Percentiles rank a stretch among this genome's conserved stretches.
These are phyloP conservation scores for Binderoboletus segoi DNA, from an alignment of 1,284 basidiomycete species.

Conservation along the genomic window DNA sequence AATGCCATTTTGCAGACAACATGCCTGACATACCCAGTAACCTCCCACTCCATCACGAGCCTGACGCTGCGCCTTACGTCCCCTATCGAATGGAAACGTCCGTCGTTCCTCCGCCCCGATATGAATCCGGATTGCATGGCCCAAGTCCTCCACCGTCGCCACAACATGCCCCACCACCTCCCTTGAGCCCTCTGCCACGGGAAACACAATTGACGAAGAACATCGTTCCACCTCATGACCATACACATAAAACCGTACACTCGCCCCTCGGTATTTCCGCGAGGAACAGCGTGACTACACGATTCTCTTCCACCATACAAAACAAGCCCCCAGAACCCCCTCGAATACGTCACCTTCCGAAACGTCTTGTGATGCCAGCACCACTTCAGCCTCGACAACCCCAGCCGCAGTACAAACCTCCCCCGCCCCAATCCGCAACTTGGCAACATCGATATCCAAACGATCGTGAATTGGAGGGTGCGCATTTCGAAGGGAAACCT, in stretches of 20 bases:
- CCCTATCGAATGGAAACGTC: constrained; percentile 13
- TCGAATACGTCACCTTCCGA: constrained; percentile 53
- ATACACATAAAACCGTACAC: constrained; percentile 12
- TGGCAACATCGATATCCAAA: constrained; percentile 12
- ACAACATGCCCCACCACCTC: constrained; percentile 5
- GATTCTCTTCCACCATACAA: constrained; percentile 13
- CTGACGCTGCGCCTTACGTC: constrained; percentile 14
- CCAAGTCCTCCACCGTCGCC: constrained; percentile 10
- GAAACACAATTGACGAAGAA: constrained; percentile 6
- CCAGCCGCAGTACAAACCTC: constrained; percentile 8
- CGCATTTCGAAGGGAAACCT: constrained; percentile 7
- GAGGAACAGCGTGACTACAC: not conserved
- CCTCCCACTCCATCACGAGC: constrained; percentile 9
- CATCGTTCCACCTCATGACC: not conserved
- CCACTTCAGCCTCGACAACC: constrained; percentile 45
- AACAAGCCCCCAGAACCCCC: constrained; percentile 23
- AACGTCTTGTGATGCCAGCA: constrained; percentile 66
- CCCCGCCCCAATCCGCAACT: not conserved
- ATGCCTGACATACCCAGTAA: constrained; percentile 5
- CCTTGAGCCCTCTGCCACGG: constrained; percentile 1
- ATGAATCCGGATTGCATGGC: constrained; percentile 18
- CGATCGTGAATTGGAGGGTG: constrained; percentile 1
- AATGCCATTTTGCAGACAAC: constrained; percentile 8
- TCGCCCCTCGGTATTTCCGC: constrained; percentile 14
- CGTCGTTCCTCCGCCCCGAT: constrained; percentile 25